Base-by-base conservation (phyloP, 164 flowering plant genomes). In the Chimonanthus praecox region DNA sequence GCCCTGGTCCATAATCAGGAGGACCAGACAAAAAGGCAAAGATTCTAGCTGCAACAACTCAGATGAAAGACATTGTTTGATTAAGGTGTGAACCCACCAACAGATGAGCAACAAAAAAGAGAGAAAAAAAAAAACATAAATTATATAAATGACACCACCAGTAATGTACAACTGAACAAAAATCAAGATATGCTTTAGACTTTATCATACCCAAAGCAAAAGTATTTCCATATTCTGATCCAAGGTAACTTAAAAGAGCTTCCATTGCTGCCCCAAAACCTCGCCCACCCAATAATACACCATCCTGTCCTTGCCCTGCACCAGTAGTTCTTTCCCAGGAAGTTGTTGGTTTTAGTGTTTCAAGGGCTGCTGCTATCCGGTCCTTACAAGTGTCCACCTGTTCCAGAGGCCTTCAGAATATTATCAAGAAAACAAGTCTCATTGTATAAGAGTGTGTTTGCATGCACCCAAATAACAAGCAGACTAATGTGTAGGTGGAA, bases 1-100 rank as follows among this genome's bases (percentile, higher is more conserved):
- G 97, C 69, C 99, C 99, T 79, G 97, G 85, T 82, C 99, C 99
- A 87, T 84, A 90, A 87, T 96, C 99, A 81, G 99, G 99, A 82
- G 98, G 94, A 60, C 99, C 99, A 74, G 99, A 96, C 70, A 96
- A 78, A 80, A 96, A 96, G 54, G 98, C 95, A 86, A 94, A 96
- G 9, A 96, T 85, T 76, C 98, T 88, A 73, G 97, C 99, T 96
- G 97, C 85, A 77, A 47, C 18, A 58, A 49, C 72, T 70, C 62
- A 69, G 69, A 61, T 3, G 71, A 69, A 71, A 61, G 61, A 16
- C 69, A 71, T 4, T 58, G 5, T 15, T 68, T 72, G 43, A 43
- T 58, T 74, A n/a, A 58, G 33, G 61, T 69, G 68, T 18, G 18
- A 67, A 15, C 77, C 20, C 67, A 46, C 44, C 15, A 65, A 63